A percentile compares a stretch with the other conserved stretches of the same genome.
Conservation (phyloP, 2,329 filamentous ascomycete species). For the Fusarium keratoplasticum region DNA sequence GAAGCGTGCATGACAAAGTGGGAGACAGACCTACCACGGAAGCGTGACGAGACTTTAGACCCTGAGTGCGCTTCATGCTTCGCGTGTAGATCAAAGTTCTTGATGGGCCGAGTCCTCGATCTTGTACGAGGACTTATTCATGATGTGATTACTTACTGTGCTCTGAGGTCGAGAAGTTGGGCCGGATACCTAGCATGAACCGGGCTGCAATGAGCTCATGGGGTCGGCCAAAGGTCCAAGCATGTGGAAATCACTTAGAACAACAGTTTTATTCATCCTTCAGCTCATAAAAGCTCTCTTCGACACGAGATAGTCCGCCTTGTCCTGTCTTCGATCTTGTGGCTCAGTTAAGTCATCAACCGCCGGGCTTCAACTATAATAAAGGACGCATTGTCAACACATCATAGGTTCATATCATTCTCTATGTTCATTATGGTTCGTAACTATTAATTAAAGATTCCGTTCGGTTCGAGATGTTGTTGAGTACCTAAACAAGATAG, state of each 20-base stretch:
- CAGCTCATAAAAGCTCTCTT: neutral
- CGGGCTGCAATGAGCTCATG: neutral
- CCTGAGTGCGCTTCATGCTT: neutral
- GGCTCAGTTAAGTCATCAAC: no score
- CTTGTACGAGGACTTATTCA: neutral
- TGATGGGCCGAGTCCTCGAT: no score
- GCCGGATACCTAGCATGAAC: neutral
- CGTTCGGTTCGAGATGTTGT: neutral
- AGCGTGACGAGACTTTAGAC: neutral
- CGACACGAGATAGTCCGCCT: neutral
- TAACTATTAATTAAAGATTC: neutral
- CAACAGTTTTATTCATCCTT: neutral
- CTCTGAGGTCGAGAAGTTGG: neutral
- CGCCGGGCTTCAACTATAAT: no score
- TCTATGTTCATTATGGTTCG: neutral
- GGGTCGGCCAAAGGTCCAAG: neutral
- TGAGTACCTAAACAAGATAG: neutral
- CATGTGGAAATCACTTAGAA: neutral
- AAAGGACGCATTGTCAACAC: no score
- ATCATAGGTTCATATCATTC: neutral
- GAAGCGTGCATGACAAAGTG: neutral
- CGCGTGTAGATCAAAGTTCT: neutral
- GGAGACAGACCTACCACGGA: neutral
- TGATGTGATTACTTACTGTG: neutral
- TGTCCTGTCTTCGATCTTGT: neutral